A percentile compares a stretch with the other conserved stretches of the same genome.
phyloP scores from a whole-genome alignment of 805 yeast species.

The Saccharomyces paradoxus region DNA sequence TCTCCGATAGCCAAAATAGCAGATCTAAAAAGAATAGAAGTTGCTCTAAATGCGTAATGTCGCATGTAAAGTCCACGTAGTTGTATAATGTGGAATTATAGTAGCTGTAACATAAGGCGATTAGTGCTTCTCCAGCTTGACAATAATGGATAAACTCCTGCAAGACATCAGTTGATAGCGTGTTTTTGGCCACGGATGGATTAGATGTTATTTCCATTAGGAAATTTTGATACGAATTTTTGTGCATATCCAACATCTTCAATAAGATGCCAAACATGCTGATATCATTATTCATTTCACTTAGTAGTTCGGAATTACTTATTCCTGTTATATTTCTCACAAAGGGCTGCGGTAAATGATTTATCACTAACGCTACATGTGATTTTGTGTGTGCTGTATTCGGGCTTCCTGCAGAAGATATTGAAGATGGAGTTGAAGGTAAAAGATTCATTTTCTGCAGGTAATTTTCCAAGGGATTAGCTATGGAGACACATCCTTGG shows the following conservation, averaged over 20 bases:
- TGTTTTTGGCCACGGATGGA: background rate
- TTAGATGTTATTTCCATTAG: constrained; percentile 7
- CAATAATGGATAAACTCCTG: constrained; percentile 11
- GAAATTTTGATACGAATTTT: constrained; percentile 12
- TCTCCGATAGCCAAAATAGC: constrained; percentile 22
- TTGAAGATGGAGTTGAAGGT: constrained; percentile 26
- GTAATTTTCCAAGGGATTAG: constrained; percentile 22
- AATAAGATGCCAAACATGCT: constrained; percentile 18
- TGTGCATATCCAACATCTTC: constrained; percentile 15
- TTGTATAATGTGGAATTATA: constrained; percentile 20
- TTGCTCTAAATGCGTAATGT: constrained; percentile 20
- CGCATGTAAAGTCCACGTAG: constrained; percentile 9
- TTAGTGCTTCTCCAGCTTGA: constrained; percentile 19
- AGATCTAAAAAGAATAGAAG: constrained; percentile 18
- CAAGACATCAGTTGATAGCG: constrained; percentile 3
- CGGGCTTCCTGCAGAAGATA: constrained; percentile 1
- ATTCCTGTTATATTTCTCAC: constrained; percentile 14
- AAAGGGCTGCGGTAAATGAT: constrained; percentile 22
- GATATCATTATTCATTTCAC: constrained; percentile 14
- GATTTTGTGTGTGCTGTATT: constrained; percentile 2
- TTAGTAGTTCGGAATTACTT: constrained; percentile 8
- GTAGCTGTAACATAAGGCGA: constrained; percentile 18
- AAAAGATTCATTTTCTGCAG: constrained; percentile 18
- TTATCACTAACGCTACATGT: constrained; percentile 10
- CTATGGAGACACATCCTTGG: constrained; percentile 16